Conservation (phyloP, 305 asterid species). For the Ajuga reptans region DNA sequence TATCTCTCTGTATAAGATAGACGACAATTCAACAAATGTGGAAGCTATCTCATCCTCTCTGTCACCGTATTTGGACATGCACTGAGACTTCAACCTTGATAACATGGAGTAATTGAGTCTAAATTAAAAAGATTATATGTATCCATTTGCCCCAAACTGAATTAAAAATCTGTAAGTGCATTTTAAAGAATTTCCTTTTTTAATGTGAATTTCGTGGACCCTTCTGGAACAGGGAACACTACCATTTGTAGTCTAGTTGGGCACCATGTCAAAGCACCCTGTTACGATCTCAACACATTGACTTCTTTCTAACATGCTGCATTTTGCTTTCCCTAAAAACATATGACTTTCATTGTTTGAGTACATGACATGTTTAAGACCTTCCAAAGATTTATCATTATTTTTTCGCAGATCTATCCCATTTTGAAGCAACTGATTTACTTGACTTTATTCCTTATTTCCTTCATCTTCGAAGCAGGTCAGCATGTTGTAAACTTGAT, state of each 20-base stretch:
- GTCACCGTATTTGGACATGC: not conserved
- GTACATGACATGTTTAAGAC: not conserved
- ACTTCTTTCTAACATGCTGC: not conserved
- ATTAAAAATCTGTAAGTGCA: not conserved
- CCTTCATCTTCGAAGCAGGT: slow-evolving; percentile 38
- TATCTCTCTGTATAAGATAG: not conserved
- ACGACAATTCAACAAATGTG: not conserved
- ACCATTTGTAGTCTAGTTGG: not conserved
- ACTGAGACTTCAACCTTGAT: not conserved
- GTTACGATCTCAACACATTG: not conserved
- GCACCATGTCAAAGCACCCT: not conserved
- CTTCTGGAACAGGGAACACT: not conserved
- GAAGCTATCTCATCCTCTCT: not conserved
- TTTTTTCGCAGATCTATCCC: not conserved
- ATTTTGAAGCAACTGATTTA: not conserved
- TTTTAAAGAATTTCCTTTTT: not conserved
- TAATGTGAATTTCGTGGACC: not conserved
- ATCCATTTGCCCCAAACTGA: not conserved
- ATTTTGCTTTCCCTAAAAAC: not conserved
- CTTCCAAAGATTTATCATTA: not conserved
- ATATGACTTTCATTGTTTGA: not conserved
- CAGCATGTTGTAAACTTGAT: slow-evolving; percentile 49
- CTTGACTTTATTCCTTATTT: slow-evolving; percentile 11
- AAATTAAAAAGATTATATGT: not conserved
- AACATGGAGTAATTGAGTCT: not conserved